phyloP scores from a whole-genome alignment of 164 flowering plant genomes.

The Umbellularia californica region DNA sequence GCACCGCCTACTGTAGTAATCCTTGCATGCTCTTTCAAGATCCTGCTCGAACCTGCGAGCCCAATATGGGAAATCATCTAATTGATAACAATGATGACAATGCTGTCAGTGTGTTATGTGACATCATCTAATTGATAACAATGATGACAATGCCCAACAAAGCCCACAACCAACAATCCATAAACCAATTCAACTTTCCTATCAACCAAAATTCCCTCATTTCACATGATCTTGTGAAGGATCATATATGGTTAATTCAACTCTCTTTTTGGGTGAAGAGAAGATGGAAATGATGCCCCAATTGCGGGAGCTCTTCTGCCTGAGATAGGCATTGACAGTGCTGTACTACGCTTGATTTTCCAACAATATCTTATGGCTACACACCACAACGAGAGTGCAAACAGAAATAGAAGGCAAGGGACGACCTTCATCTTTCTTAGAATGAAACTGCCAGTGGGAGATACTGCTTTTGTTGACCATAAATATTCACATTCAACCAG shows the following conservation, averaged over 20 bases:
- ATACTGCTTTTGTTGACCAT: constrained; percentile 18
- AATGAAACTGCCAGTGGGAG: constrained; percentile 14
- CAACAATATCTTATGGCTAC: constrained; percentile 29
- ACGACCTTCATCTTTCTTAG: constrained; percentile 8
- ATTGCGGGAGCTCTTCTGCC: constrained; percentile 27
- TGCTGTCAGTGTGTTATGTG: not conserved
- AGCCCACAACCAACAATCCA: not conserved
- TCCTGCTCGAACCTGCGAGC: too few species aligned
- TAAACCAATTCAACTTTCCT: not conserved
- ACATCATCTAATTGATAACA: not conserved
- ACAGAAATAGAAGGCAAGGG: constrained; percentile 31
- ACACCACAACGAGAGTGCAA: constrained; percentile 33
- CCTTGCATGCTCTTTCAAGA: too few species aligned
- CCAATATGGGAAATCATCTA: not conserved
- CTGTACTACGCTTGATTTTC: constrained; percentile 31
- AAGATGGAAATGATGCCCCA: constrained; percentile 42
- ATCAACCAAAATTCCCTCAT: not conserved
- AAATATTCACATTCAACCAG: constrained; percentile 43
- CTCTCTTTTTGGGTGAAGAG: constrained; percentile 15
- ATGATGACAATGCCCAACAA: not conserved
- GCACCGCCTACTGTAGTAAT: too few species aligned
- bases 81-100: not conserved
- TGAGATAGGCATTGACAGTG: constrained; percentile 29
- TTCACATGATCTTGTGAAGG: not conserved
- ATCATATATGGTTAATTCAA: constrained; percentile 3